Evolutionary conservation across 345 rosid genomes (phyloP), one percentile per base, ranked within the genome.

Genomic region (Eucalyptus curtisii): DNA sequence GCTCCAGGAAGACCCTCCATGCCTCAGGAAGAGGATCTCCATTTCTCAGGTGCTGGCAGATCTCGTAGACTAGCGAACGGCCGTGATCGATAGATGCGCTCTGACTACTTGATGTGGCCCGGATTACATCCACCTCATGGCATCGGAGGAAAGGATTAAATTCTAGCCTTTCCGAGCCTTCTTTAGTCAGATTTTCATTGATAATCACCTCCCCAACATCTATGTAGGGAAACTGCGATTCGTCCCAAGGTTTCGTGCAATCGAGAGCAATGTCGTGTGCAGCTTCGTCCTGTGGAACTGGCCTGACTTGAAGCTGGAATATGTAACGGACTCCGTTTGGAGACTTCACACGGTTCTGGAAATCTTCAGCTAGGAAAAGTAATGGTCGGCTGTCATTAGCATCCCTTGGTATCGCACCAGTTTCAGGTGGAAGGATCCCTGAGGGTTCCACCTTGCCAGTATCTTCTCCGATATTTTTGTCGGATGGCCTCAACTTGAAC

Each of bases 21-120:
- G 97, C 89, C 88, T 94, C 94, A 8, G 95, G 97, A 87, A 95
- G 94, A 49, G 96, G 94, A 44, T 92, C 93, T 45, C 92, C 92
- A 79, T 94, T 95, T 76, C 96, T 88, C 87, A 94, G 88, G 88
- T 91, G 92, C 87, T 94, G 96, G 87, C 97, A 95, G 68, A 95
- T 94, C 90, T 95, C 95, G 7, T 95, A 95, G 86, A 95, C 89
- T 82, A 95, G 85, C 20, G 96, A 94, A 27, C 95, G 95, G 13
- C 97, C 96, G 33, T 95, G 97, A 89, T 95, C 97, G 49, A 94
- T 95, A 8, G 97, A 95, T 79, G 97, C 97, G 87, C 96, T 95
- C 81, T 94, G 94, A 8, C 92, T 89, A 88, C 92, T 85, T 9
- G 95, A 91, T 33, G 93, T 90, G 37, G 97, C 97, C 5, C 93